Evolutionary conservation across 75 land plant species (phyloP).

Genomic region (Pinus tabuliformis): DNA sequence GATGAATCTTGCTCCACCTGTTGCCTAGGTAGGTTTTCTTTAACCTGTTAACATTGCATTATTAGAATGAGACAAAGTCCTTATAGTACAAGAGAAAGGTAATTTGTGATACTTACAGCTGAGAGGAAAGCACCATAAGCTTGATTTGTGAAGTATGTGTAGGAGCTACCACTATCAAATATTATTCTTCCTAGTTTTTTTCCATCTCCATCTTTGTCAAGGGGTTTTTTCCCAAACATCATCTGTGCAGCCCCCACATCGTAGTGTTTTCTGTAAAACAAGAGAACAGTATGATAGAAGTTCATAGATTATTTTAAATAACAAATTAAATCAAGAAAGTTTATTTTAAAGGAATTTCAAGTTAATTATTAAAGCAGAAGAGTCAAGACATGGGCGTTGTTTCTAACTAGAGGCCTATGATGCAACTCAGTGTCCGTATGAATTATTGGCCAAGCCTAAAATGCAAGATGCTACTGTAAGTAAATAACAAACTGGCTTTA

Average conservation of each 20-base stretch:
- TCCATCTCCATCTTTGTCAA: slow-evolving; percentile 13
- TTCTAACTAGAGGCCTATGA: no score
- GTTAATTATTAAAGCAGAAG: no score
- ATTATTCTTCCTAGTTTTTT: slow-evolving; percentile 27
- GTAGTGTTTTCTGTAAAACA: slow-evolving; percentile 50
- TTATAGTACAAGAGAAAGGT: not conserved
- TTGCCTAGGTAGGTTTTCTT: slow-evolving; percentile 27
- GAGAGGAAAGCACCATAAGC: slow-evolving; percentile 50
- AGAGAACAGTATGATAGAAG: not conserved
- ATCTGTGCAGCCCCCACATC: slow-evolving; percentile 51
- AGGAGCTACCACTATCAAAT: slow-evolving; percentile 92
- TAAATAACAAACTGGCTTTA: no score
- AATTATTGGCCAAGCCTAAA: no score
- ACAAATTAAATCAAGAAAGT: no score
- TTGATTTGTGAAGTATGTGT: slow-evolving; percentile 55
- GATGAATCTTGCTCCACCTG: slow-evolving; percentile 36
- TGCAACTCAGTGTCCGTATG: no score
- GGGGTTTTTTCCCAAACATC: slow-evolving; percentile 21
- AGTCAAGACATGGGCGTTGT: no score
- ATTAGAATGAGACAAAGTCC: not conserved
- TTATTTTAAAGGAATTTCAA: no score
- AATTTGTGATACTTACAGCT: slow-evolving; percentile 34
- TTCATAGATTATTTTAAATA: no score
- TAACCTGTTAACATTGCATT: slow-evolving; percentile 34
- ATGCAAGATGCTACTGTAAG: no score